A percentile compares a stretch with the other conserved stretches of the same genome.
Evolutionary conservation across 495 filamentous ascomycete species (phyloP).

Genomic region (Podospora comata): DNA sequence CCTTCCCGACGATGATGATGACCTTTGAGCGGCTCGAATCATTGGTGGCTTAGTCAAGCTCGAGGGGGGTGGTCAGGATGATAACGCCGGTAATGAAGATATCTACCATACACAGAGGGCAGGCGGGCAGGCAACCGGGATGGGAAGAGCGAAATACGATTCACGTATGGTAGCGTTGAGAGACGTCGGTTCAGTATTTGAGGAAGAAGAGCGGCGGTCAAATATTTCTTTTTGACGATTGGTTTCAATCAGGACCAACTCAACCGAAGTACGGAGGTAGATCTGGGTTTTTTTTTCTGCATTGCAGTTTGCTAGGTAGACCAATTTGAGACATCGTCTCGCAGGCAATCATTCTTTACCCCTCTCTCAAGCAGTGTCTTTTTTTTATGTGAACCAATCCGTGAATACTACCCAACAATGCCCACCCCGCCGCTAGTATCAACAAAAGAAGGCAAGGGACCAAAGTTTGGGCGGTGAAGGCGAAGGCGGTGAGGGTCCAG

Average conservation of each 20-base stretch:
- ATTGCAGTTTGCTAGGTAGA: conserved; percentile 28
- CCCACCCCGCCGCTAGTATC: background rate
- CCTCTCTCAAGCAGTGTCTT: background rate
- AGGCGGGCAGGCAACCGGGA: conserved; percentile 27
- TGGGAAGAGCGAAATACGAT: conserved; percentile 12
- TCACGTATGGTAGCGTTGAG: conserved; percentile 12
- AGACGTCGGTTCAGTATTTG: conserved; percentile 17
- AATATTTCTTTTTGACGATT: conserved; percentile 19
- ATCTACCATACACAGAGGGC: conserved; percentile 26
- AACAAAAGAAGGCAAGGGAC: background rate
- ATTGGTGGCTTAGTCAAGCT: conserved; percentile 14
- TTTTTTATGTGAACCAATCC: background rate
- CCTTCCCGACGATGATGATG: conserved; percentile 87
- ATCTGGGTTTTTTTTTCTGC: conserved; percentile 30
- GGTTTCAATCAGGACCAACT: conserved; percentile 17
- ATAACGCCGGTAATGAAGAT: conserved; percentile 37
- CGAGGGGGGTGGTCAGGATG: conserved; percentile 20
- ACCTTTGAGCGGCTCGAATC: conserved; percentile 43
- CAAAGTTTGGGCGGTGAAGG: conserved; percentile 7
- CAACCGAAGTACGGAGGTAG: conserved; percentile 27
- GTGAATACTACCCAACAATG: background rate
- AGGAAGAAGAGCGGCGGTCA: conserved; percentile 18
- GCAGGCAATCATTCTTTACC: conserved; percentile 7
- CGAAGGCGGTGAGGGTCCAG: conserved; percentile 19
- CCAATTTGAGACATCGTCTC: conserved; percentile 23